Percentiles rank a stretch among this genome's conserved stretches.
These are phyloP conservation scores for Phytopythium montanum DNA, from an alignment of 352 stramenopile genomes.

Conservation along the genomic window DNA sequence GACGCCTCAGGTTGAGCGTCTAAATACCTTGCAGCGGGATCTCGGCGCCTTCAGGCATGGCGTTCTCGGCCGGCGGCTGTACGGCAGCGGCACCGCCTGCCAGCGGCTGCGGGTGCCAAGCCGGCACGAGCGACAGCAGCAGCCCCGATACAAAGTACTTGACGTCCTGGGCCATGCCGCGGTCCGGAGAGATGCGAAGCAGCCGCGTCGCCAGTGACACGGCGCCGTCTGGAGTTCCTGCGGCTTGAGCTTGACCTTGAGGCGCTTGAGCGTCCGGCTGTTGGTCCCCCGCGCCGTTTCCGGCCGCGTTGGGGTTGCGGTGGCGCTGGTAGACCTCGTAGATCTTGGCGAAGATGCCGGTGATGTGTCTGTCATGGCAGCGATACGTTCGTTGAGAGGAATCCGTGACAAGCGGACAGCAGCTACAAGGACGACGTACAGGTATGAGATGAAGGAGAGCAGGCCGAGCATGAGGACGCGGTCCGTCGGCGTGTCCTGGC, in stretches of 20 bases:
- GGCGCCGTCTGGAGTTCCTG: slow-evolving; percentile 11
- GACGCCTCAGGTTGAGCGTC: background rate
- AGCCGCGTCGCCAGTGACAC: slow-evolving; percentile 36
- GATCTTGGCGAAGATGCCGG: slow-evolving; percentile 77
- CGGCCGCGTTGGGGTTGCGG: slow-evolving; percentile 17
- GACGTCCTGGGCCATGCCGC: slow-evolving; percentile 65
- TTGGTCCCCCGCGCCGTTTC: slow-evolving; percentile 15
- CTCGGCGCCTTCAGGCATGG: slow-evolving; percentile 37
- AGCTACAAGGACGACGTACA: slow-evolving; percentile 31
- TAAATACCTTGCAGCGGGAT: slow-evolving; percentile 79
- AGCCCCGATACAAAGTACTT: slow-evolving; percentile 79
- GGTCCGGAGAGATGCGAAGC: slow-evolving; percentile 69
- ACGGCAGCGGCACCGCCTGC: slow-evolving; percentile 21
- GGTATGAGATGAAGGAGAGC: slow-evolving; percentile 70
- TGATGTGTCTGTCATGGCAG: slow-evolving; percentile 51
- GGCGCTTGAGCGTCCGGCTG: slow-evolving; percentile 12
- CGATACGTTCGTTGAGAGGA: background rate
- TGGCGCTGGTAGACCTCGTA: slow-evolving; percentile 67
- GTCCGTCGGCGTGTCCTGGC: slow-evolving; percentile 75
- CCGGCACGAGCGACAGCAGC: slow-evolving; percentile 70
- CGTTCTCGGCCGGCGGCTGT: slow-evolving; percentile 26
- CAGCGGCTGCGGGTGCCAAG: slow-evolving; percentile 71
- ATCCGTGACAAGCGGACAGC: background rate
- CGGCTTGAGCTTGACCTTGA: slow-evolving; percentile 17
- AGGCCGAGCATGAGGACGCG: slow-evolving; percentile 70